phyloP scores from a whole-genome alignment of 2,329 filamentous ascomycete genomes.

The Trichoderma sp. region DNA sequence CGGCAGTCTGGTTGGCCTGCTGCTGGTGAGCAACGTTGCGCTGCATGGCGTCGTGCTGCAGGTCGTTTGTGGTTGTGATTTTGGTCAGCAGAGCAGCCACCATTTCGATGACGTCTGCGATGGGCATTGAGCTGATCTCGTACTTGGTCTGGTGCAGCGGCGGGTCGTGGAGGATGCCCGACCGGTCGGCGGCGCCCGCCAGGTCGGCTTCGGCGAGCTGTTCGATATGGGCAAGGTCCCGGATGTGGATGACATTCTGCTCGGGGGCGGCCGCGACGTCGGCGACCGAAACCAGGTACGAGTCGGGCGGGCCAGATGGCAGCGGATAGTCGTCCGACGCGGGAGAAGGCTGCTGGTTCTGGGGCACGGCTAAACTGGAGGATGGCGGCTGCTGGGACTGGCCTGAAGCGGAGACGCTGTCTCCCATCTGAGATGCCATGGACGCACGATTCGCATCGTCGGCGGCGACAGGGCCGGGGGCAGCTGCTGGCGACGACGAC shows the following conservation, averaged over 20 bases:
- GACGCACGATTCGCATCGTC: conserved; percentile 43
- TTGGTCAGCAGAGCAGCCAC: conserved; percentile 93
- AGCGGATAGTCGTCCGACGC: conserved; percentile 37
- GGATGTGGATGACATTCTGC: conserved; percentile 68
- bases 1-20: conserved; percentile 48
- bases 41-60: conserved; percentile 88
- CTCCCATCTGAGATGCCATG: conserved; percentile 46
- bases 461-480: conserved; percentile 35
- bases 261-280: conserved; percentile 30
- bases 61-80: conserved; percentile 94
- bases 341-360: conserved; percentile 34
- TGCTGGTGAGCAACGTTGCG: conserved; percentile 61
- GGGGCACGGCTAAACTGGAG: conserved; percentile 21
- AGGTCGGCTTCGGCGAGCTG: conserved; percentile 79
- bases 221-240: conserved; percentile 87
- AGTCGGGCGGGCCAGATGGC: conserved; percentile 34
- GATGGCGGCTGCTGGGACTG: conserved; percentile 10
- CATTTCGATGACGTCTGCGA: conserved; percentile 97
- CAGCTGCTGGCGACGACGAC: conserved; percentile 48
- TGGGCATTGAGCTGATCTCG: conserved; percentile 97
- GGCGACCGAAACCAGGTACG: conserved; percentile 19
- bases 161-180: conserved; percentile 50
- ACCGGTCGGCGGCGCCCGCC: conserved; percentile 38
- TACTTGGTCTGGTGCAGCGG: conserved; percentile 64
- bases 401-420: conserved; percentile 30